Evolutionary conservation across 192 early-diverging fungal genomes (phyloP), one percentile per base, ranked within the genome.

Genomic region (Chytriomyces hyalinus): DNA sequence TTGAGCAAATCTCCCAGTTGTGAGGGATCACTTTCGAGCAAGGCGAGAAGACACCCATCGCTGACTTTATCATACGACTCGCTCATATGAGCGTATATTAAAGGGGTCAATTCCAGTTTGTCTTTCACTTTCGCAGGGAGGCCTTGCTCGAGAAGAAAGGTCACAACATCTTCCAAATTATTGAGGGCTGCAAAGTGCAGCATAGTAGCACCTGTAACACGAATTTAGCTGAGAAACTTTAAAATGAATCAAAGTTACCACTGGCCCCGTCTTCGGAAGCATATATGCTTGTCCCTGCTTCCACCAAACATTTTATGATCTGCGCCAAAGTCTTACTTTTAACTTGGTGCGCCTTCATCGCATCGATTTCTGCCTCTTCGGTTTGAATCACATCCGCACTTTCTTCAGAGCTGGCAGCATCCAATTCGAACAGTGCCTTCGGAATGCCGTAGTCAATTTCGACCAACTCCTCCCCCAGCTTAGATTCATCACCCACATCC

Each of bases 11-110:
- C 60, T 44, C 47, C 46, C 71, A 73, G 45, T 62, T 73, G 71
- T 8, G 44, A 9, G 36, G 71, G 71, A 17, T 73, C 43, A 11
- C 59, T 36, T 62, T 73, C 71, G 13, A 73, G 45, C 17, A 73
- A 46, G 8, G 71, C 71, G 44, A 73, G 57, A 10, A 73, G 26
- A n/a, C 71, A 73, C 43, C 71, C 71, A 73, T 73, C 71, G 24
- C 15, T 15, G 53, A 73, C 45, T 61, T 73, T 60, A 44, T 73
- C 71, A 47, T 17, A 46, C 7, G 53, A 61, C 45, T 73, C 71
- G 17, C 59, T 49, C n/a, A 44, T 20, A 47, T 73, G 71, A 2
- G 71, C 71, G 26, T 73, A 73, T 62, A 73, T 73, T 8, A 73
- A 43, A 11, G 71, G 71, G 8, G 71, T 73, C 71, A 36, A 62